These are phyloP conservation scores for Cordyceps militaris DNA, from an alignment of 2,329 filamentous ascomycete genomes.

Conservation along the genomic window DNA sequence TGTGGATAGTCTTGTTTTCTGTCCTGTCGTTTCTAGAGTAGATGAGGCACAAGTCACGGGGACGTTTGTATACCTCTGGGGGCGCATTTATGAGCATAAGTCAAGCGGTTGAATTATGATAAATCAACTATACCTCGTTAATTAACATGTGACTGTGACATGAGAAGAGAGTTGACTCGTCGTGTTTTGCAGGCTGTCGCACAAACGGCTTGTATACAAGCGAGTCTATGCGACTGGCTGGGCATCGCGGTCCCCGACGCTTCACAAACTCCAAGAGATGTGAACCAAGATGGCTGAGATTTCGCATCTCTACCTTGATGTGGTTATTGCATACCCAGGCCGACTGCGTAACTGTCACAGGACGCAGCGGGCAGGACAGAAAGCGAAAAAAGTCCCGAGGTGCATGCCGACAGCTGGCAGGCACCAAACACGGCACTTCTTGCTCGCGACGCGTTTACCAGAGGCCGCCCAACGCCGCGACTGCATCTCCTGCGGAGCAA, in stretches of 20 bases:
- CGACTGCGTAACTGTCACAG: background rate
- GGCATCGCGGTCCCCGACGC: background rate
- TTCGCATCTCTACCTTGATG: conserved; percentile 3
- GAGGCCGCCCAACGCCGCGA: background rate
- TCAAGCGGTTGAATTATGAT: conserved; percentile 6
- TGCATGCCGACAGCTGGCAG: conserved; percentile 4
- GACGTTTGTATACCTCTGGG: conserved; percentile 10
- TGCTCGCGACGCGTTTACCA: background rate
- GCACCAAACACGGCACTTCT: conserved; percentile 5
- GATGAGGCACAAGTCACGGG: background rate
- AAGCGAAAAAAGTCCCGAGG: background rate
- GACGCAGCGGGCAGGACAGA: background rate
- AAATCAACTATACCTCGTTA: background rate
- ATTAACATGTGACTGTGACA: background rate
- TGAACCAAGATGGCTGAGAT: background rate
- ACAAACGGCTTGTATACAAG: conserved; percentile 1
- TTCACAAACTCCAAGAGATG: background rate
- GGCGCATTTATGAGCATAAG: conserved; percentile 6
- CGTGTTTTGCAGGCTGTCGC: background rate
- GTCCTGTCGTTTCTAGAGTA: background rate
- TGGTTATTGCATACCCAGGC: background rate
- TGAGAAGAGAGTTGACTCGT: background rate
- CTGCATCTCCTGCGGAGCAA: background rate
- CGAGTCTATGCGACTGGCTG: background rate
- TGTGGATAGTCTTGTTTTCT: conserved; percentile 1